Evolutionary conservation across 177 flowering plant genomes (phyloP).

Genomic region (Vitis hybrid): DNA sequence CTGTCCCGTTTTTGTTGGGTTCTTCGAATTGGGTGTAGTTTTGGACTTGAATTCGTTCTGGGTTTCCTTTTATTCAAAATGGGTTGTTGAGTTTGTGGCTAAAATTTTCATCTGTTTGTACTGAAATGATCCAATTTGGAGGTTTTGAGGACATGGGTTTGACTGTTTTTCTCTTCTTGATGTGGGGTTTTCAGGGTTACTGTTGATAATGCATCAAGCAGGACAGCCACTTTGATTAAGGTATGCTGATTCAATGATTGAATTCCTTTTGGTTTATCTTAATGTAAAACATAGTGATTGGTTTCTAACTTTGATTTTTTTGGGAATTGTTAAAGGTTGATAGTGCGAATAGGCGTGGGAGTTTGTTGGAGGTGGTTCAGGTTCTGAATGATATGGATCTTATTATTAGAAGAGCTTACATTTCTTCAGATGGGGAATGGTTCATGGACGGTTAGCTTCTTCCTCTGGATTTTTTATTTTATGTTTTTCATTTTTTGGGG

Average conservation of each 20-base stretch:
- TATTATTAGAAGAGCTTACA: slow-evolving; percentile 79
- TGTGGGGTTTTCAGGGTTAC: slow-evolving; percentile 63
- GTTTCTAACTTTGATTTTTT: slow-evolving; percentile 1
- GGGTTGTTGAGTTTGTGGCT: slow-evolving; percentile 14
- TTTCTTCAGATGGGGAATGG: slow-evolving; percentile 97
- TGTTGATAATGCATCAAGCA: slow-evolving; percentile 69
- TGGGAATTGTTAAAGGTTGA: slow-evolving; percentile 57
- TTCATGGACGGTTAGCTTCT: slow-evolving; percentile 89
- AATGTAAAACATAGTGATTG: neutral
- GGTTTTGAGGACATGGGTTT: slow-evolving; percentile 1
- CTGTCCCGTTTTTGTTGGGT: neutral
- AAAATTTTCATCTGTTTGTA: slow-evolving; percentile 9
- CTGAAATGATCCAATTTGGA: slow-evolving; percentile 6
- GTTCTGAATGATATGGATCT: slow-evolving; percentile 87
- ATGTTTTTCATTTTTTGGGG: neutral
- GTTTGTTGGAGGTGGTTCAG: slow-evolving; percentile 79
- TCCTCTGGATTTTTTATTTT: neutral
- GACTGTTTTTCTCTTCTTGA: slow-evolving; percentile 5
- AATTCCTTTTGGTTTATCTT: neutral
- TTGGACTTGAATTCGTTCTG: slow-evolving; percentile 2
- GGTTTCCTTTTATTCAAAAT: slow-evolving; percentile 14
- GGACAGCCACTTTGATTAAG: slow-evolving; percentile 73
- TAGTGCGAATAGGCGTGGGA: slow-evolving; percentile 77
- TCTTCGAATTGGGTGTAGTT: neutral
- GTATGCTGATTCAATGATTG: slow-evolving; percentile 28